Percentiles rank a stretch among this genome's conserved stretches.
These are phyloP conservation scores for Ophiocordyceps camponoti-floridani DNA, from an alignment of 2,329 filamentous ascomycete genomes.

Conservation along the genomic window DNA sequence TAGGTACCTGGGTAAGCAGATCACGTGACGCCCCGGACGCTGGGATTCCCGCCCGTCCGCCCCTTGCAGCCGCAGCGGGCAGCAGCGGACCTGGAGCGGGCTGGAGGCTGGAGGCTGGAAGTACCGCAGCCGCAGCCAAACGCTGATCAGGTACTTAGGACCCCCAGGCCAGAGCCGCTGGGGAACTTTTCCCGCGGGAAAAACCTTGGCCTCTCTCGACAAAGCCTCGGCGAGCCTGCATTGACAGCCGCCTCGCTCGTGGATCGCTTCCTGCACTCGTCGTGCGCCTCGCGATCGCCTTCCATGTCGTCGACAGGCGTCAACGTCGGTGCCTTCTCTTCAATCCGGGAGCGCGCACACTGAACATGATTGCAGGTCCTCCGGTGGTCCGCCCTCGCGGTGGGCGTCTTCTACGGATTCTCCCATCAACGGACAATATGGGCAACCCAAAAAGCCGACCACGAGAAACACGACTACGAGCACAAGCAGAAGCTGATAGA, in stretches of 20 bases:
- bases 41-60: neutral
- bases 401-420: constrained; percentile 90
- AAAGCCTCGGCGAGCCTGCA: constrained; percentile 19
- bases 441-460: constrained; percentile 48
- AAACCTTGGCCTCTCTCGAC: constrained; percentile 19
- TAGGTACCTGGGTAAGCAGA: neutral
- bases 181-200: constrained; percentile 4
- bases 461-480: constrained; percentile 67
- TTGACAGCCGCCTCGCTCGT: constrained; percentile 21
- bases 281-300: constrained; percentile 23
- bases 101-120: neutral
- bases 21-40: neutral
- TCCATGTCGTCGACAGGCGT: constrained; percentile 52
- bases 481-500: constrained; percentile 84
- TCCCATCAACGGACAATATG: constrained; percentile 77
- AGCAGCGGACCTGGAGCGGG: neutral
- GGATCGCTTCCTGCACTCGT: constrained; percentile 17
- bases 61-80: neutral
- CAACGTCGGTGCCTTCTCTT: constrained; percentile 33
- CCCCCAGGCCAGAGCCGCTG: neutral
- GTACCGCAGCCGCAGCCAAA: neutral
- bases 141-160: constrained; percentile 4
- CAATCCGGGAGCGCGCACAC: constrained; percentile 5
- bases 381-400: constrained; percentile 84
- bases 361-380: constrained; percentile 49